Percentiles rank a stretch among this genome's conserved stretches.
These are phyloP conservation scores for Tylopilus sp. DNA, from an alignment of 768 basidiomycete genomes.

Conservation along the genomic window DNA sequence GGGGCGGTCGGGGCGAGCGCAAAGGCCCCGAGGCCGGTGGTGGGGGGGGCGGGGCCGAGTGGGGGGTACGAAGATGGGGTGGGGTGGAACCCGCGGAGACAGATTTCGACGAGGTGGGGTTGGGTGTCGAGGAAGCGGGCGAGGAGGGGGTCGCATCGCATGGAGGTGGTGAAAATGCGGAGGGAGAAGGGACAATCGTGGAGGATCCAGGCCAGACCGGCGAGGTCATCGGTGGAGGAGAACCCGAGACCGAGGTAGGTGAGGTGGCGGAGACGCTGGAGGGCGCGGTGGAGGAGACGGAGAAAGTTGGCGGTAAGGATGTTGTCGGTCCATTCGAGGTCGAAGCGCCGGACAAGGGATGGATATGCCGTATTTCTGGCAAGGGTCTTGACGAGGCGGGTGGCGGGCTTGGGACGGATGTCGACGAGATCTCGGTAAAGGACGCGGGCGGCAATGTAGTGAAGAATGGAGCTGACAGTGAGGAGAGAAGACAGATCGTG, in stretches of 20 bases:
- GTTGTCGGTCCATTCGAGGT: slow-evolving; percentile 39
- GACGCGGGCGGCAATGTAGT: slow-evolving; percentile 28
- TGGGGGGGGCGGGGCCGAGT: neutral
- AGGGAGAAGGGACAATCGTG: slow-evolving; percentile 43
- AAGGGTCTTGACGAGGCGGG: slow-evolving; percentile 41
- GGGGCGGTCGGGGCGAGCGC: slow-evolving; percentile 40
- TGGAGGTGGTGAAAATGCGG: slow-evolving; percentile 49
- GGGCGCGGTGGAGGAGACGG: slow-evolving; percentile 42
- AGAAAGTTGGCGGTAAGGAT: slow-evolving; percentile 48
- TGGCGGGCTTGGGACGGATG: slow-evolving; percentile 25
- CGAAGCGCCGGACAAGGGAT: slow-evolving; percentile 42
- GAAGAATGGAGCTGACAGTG: slow-evolving; percentile 22
- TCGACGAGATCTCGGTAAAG: slow-evolving; percentile 39
- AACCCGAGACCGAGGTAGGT: slow-evolving; percentile 49
- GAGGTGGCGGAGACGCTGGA: slow-evolving; percentile 39
- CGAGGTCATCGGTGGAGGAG: slow-evolving; percentile 32
- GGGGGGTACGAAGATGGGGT: too few relatives aligned
- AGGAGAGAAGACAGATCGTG: slow-evolving; percentile 27
- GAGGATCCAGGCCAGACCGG: slow-evolving; percentile 47
- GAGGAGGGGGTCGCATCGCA: slow-evolving; percentile 47
- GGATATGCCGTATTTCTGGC: slow-evolving; percentile 36
- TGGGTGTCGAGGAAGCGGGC: slow-evolving; percentile 53
- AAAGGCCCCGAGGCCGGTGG: slow-evolving; percentile 24
- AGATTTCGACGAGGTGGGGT: slow-evolving; percentile 46
- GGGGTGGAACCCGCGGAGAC: slow-evolving; percentile 50